Conservation (phyloP, 148 eudicot species). For the Pharnaceum exiguum region DNA sequence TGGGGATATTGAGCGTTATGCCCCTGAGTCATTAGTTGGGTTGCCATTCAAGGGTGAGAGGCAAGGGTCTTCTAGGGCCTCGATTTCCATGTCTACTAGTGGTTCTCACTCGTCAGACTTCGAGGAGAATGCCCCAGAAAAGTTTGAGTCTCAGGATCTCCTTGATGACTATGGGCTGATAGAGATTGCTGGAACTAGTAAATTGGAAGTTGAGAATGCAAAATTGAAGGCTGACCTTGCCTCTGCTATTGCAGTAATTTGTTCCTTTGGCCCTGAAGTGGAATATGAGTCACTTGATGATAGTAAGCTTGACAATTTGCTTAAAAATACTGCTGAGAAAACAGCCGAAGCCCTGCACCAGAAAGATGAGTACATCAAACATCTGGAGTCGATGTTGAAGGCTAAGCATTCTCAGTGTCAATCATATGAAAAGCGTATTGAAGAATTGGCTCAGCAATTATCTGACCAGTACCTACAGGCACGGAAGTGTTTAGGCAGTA, state of each 20-base stretch:
- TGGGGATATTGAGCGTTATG: conserved; percentile 74
- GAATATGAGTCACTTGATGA: conserved; percentile 63
- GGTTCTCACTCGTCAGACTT: conserved; percentile 42
- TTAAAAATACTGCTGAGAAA: conserved; percentile 73
- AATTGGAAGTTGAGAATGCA: conserved; percentile 92
- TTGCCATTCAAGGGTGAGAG: conserved; percentile 47
- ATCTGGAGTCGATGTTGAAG: conserved; percentile 59
- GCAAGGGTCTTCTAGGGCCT: conserved; percentile 48
- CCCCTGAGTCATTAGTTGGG: conserved; percentile 78
- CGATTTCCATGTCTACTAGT: conserved; percentile 42
- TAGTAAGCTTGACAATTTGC: conserved; percentile 42
- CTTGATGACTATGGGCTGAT: conserved; percentile 60
- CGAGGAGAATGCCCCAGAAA: conserved; percentile 40
- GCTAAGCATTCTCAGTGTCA: conserved; percentile 66
- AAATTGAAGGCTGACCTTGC: conserved; percentile 92
- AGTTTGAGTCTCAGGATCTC: conserved; percentile 34
- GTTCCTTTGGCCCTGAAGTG: conserved; percentile 53
- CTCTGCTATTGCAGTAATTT: conserved; percentile 75
- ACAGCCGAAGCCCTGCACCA: conserved; percentile 77
- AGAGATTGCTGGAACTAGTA: conserved; percentile 93
- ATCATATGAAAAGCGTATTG: conserved; percentile 86
- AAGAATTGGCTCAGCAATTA: conserved; percentile 75
- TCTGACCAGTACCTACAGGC: conserved; percentile 51
- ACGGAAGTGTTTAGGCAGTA: conserved; percentile 29
- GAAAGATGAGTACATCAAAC: conserved; percentile 83